Percentiles rank a stretch among this genome's conserved stretches.
phyloP scores from a whole-genome alignment of 768 basidiomycete species.

The Russula ochroleuca region DNA sequence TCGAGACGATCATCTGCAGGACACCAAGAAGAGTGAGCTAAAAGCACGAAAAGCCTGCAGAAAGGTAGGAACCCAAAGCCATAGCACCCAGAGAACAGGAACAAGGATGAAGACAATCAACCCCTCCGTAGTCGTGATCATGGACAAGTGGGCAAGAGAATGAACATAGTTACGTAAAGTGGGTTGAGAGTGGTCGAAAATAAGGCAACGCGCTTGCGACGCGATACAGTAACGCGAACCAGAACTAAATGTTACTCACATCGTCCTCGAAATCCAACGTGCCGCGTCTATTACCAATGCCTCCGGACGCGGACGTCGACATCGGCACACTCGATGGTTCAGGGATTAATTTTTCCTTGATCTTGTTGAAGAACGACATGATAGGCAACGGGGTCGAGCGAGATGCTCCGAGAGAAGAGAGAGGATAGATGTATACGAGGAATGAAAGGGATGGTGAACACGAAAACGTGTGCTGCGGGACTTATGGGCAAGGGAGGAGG shows the following conservation, averaged over 20 bases:
- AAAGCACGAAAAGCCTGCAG: constrained; percentile 15
- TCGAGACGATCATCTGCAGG: constrained; percentile 79
- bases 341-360: constrained; percentile 52
- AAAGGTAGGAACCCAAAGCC: constrained; percentile 56
- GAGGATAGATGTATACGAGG: background rate
- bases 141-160: constrained; percentile 13
- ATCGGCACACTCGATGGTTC: constrained; percentile 37
- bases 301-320: constrained; percentile 44
- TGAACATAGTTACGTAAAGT: constrained; percentile 27
- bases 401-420: background rate
- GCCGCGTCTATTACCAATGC: constrained; percentile 56
- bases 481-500: background rate
- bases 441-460: background rate
- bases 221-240: constrained; percentile 29
- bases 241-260: constrained; percentile 48
- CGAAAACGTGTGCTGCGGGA: background rate
- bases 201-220: constrained; percentile 1
- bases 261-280: constrained; percentile 63
- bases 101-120: constrained; percentile 59
- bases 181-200: constrained; percentile 17
- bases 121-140: constrained; percentile 38
- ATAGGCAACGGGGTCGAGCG: background rate
- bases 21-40: constrained; percentile 28
- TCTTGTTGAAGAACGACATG: constrained; percentile 57
- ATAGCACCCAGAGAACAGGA: constrained; percentile 58